phyloP scores from a whole-genome alignment of 441 rosid genomes.

The Pelargonium fulgidum region DNA sequence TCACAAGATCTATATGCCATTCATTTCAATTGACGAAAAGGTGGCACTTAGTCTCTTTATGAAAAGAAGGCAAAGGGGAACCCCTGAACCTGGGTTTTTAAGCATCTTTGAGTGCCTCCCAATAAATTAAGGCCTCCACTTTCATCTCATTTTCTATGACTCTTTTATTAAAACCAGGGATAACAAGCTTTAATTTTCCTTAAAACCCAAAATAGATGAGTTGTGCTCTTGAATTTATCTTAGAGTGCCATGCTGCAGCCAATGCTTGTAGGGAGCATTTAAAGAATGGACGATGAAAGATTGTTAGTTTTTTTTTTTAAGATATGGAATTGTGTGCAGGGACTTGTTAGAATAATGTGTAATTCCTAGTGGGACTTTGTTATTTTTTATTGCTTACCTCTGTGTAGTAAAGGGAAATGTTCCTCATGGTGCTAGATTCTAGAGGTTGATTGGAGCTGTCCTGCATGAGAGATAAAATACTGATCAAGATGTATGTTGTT shows the following conservation, averaged over 20 bases:
- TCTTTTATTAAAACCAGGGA: too few relatives aligned
- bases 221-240: neutral
- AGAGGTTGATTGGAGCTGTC: slow-evolving; percentile 15
- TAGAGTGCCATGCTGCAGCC: neutral
- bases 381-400: neutral
- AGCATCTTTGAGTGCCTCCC: too few relatives aligned
- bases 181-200: neutral
- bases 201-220: neutral
- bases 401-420: slow-evolving; percentile 14
- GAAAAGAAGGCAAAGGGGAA: too few relatives aligned
- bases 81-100: too few relatives aligned
- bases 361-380: neutral
- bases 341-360: slow-evolving; percentile 5
- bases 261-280: slow-evolving; percentile 1
- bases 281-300: slow-evolving; percentile 13
- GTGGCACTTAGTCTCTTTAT: too few relatives aligned
- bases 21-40: too few relatives aligned
- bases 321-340: neutral
- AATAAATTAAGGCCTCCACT: too few relatives aligned
- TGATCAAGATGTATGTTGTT: neutral
- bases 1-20: neutral
- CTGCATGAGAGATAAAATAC: slow-evolving; percentile 8
- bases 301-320: neutral
- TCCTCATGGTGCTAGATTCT: neutral
- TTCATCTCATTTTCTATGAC: too few relatives aligned